phyloP scores from a whole-genome alignment of 164 flowering plant species.

The Vitis rotundifolia region DNA sequence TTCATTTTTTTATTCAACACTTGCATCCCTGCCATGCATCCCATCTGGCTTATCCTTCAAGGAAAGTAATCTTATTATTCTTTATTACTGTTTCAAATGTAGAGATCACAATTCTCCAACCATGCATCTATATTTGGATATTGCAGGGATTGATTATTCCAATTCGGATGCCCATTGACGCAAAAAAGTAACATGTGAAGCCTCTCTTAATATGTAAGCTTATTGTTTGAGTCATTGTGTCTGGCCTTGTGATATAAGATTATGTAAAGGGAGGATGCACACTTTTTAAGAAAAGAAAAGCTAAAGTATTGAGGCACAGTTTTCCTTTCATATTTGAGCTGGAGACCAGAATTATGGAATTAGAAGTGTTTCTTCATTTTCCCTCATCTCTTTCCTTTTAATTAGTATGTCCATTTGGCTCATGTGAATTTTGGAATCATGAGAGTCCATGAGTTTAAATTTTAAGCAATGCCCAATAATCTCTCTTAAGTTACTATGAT shows the following conservation, averaged over 20 bases:
- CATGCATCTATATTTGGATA: slow-evolving; percentile 35
- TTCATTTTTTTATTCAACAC: background rate
- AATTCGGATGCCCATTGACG: slow-evolving; percentile 26
- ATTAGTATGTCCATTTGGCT: too few relatives aligned
- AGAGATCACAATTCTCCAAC: too few relatives aligned
- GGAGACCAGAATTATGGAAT: too few relatives aligned
- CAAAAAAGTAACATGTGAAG: slow-evolving; percentile 36
- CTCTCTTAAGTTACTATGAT: too few relatives aligned
- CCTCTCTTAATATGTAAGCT: slow-evolving; percentile 36
- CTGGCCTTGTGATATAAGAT: slow-evolving; percentile 6
- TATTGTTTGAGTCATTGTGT: slow-evolving; percentile 20
- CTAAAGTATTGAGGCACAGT: background rate
- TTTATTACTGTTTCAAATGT: too few relatives aligned
- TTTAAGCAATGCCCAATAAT: too few relatives aligned
- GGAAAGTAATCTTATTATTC: too few relatives aligned
- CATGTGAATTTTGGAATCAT: too few relatives aligned
- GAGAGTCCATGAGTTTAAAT: too few relatives aligned
- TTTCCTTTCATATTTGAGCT: background rate
- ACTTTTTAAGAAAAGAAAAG: background rate
- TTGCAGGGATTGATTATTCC: slow-evolving; percentile 36
- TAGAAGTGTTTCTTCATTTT: background rate
- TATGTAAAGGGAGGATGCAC: background rate
- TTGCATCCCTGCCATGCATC: too few relatives aligned
- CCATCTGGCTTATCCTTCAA: too few relatives aligned
- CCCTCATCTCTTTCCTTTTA: background rate